These are phyloP conservation scores for Gastrolobium bilobum DNA, from an alignment of 306 rosid genomes.

Conservation along the genomic window DNA sequence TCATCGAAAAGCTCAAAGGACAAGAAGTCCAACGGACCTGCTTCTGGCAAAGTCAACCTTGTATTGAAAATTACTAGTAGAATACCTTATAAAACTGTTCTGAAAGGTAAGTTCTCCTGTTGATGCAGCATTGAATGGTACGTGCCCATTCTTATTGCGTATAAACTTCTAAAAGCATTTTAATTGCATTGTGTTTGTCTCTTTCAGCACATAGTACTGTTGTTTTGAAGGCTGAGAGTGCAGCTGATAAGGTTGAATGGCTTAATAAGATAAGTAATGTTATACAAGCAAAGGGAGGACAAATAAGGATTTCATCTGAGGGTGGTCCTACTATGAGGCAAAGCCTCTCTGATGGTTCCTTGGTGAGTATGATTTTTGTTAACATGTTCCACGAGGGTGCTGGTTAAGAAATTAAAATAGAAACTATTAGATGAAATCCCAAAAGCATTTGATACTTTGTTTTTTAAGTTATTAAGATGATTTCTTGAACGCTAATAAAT, in stretches of 20 bases:
- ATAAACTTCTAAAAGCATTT: background rate
- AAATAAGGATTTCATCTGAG: conserved; percentile 66
- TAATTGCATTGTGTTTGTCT: conserved; percentile 33
- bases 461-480: background rate
- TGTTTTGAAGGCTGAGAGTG: conserved; percentile 89
- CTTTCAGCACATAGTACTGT: conserved; percentile 88
- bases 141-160: background rate
- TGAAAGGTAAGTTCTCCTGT: conserved; percentile 70
- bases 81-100: conserved; percentile 92
- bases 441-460: background rate
- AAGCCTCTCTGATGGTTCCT: conserved; percentile 92
- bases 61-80: conserved; percentile 87
- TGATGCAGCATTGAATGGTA: conserved; percentile 19
- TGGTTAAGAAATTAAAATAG: background rate
- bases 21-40: conserved; percentile 87
- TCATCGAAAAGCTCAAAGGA: conserved; percentile 88
- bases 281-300: conserved; percentile 87
- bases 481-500: background rate
- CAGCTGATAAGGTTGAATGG: conserved; percentile 88
- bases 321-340: conserved; percentile 82
- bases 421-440: background rate
- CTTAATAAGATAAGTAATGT: conserved; percentile 80
- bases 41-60: conserved; percentile 77
- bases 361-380: conserved; percentile 63
- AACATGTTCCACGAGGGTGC: too few species aligned